Evolutionary conservation across 2,329 filamentous ascomycete genomes (phyloP), one percentile per base, ranked within the genome.

Genomic region (Aspergillus ruber): DNA sequence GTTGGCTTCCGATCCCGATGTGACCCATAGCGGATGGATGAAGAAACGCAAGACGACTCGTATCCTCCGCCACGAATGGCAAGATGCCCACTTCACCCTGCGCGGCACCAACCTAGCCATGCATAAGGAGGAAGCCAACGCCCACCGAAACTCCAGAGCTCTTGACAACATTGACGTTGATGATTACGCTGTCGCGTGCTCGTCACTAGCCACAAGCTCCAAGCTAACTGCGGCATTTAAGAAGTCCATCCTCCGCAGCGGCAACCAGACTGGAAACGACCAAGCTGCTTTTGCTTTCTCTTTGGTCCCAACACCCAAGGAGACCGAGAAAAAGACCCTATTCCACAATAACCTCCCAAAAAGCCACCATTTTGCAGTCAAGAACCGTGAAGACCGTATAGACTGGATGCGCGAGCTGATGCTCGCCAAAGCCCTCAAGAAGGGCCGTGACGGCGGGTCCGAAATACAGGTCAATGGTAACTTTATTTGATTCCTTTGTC

Each of bases 301-400:
- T 0, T 46, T 74, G 6, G 62, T 73, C 27, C 70, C 73, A 0
- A 56, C 71, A 1, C 56, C 65, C 53, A 76, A 65, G 54, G 69
- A 60, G 48, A 73, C 55, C 74, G 61, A 70, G 65, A 57, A 56
- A 13, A 64, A 61, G 39, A 27, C 55, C 38, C 42, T 67, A 42
- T 67, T 72, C 47, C 18, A 45, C 15, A 82, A 79, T 8, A 82
- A 43, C 13, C 82, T 79, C 9, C 82, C 82, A 59, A 96, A 95
- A 77, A 86, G 88, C 40, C 91, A 97, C 63, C 89, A 97, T 66
- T 97, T 97, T 65, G 88, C 91, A 0, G 91, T 96, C 57, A 86
- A 85, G 71, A 82, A 78, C 59, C 81, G 90, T 12, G 88, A 96
- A 63, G 88, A 96, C 65, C 81, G 91, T 52, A 96, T 97, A 61